Percentiles rank a stretch among this genome's conserved stretches.
These are phyloP conservation scores for Pleurotus tuoliensis DNA, from an alignment of 768 basidiomycete species.

Conservation along the genomic window DNA sequence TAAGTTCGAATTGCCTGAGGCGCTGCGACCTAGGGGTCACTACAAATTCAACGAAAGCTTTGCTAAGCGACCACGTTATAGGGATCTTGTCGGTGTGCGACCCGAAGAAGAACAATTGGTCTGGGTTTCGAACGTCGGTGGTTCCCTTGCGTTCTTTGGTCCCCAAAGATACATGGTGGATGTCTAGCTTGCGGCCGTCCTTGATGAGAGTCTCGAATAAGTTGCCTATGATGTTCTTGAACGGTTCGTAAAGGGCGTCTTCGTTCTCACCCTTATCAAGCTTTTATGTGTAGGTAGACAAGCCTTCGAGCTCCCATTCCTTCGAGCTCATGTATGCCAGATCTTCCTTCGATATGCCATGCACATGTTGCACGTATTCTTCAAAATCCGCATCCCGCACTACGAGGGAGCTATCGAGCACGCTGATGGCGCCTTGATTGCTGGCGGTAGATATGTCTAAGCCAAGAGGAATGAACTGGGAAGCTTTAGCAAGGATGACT, in stretches of 20 bases:
- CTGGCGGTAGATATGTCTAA: no score
- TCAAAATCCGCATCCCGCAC: no score
- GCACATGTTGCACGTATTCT: not conserved
- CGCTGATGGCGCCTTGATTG: no score
- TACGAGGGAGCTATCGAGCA: no score
- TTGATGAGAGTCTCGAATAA: not conserved
- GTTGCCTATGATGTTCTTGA: not conserved
- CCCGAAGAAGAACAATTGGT: not conserved
- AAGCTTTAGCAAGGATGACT: no score
- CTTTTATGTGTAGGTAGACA: not conserved
- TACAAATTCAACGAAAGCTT: not conserved
- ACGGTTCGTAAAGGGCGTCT: not conserved
- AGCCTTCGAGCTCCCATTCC: not conserved
- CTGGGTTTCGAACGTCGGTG: not conserved
- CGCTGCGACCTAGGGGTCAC: not conserved
- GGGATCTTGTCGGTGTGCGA: not conserved
- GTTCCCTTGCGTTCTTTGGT: not conserved
- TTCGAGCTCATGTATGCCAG: no score
- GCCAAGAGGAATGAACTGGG: no score
- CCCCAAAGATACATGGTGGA: not conserved
- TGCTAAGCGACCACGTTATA: not conserved
- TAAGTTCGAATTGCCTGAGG: no score
- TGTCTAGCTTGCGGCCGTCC: not conserved
- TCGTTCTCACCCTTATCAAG: not conserved
- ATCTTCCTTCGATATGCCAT: not conserved